Percentiles rank a stretch among this genome's conserved stretches.
phyloP scores from a whole-genome alignment of 805 yeast genomes.

The Barnettozyma populi region DNA sequence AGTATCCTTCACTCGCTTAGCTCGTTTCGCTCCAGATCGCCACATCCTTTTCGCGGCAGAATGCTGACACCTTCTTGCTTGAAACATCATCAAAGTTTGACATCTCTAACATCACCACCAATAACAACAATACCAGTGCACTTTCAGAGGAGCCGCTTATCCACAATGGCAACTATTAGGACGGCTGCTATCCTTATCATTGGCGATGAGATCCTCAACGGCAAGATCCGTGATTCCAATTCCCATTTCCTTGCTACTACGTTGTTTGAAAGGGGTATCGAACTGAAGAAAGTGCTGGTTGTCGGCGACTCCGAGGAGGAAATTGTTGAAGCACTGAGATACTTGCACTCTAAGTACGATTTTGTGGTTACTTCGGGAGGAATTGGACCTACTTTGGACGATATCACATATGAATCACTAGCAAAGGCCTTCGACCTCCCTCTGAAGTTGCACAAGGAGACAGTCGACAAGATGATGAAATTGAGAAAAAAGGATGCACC shows the following conservation, averaged over 20 bases:
- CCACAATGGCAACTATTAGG: neutral
- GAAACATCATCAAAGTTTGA: neutral
- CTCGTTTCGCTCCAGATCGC: neutral
- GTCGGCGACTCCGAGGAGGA: slow-evolving; percentile 74
- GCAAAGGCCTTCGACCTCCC: slow-evolving; percentile 57
- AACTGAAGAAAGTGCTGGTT: slow-evolving; percentile 59
- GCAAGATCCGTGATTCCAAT: slow-evolving; percentile 77
- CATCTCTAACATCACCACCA: neutral
- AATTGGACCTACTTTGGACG: slow-evolving; percentile 90
- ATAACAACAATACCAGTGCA: neutral
- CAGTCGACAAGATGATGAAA: slow-evolving; percentile 54
- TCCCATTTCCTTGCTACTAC: slow-evolving; percentile 64
- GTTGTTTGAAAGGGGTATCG: slow-evolving; percentile 65
- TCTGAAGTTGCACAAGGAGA: slow-evolving; percentile 46
- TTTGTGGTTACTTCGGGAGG: slow-evolving; percentile 42
- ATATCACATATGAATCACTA: slow-evolving; percentile 74
- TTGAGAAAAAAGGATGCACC: slow-evolving; percentile 36
- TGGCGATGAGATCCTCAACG: slow-evolving; percentile 86
- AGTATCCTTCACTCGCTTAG: neutral
- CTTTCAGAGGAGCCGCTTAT: neutral
- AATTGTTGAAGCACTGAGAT: slow-evolving; percentile 46
- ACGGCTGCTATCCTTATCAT: slow-evolving; percentile 34
- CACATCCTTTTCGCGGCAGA: neutral
- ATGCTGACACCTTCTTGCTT: neutral
- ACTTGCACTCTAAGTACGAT: slow-evolving; percentile 47